Conservation (phyloP, 208 protist genomes). For the Trypanosoma brucei region DNA sequence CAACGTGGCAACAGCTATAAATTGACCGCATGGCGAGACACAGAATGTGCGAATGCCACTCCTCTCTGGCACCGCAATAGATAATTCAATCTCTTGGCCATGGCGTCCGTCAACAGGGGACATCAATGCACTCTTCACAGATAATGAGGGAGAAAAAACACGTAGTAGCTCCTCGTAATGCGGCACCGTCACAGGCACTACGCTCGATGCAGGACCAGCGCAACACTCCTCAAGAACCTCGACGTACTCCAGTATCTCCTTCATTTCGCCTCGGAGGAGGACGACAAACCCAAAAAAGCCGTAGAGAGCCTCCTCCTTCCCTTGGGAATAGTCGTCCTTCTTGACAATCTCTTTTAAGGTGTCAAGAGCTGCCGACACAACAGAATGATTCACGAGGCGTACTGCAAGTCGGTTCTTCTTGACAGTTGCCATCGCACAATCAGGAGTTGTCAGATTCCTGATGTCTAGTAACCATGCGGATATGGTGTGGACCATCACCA, state of each 20-base stretch:
- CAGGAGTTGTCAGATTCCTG: conserved; percentile 17
- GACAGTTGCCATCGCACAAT: conserved; percentile 8
- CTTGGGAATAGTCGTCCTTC: conserved; percentile 19
- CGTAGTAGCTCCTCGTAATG: conserved; percentile 39
- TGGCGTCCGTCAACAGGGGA: conserved; percentile 74
- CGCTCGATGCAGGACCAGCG: conserved; percentile 11
- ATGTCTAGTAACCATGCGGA: conserved; percentile 27
- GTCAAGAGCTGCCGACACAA: conserved; percentile 26
- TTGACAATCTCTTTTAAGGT: conserved; percentile 24
- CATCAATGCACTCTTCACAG: conserved; percentile 28
- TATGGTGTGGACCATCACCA: conserved; percentile 19
- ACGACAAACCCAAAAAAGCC: conserved; percentile 62
- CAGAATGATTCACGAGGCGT: conserved; percentile 13
- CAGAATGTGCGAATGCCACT: conserved; percentile 61
- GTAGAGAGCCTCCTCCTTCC: conserved; percentile 32
- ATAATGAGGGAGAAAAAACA: conserved; percentile 37
- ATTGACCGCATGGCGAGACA: conserved; percentile 54
- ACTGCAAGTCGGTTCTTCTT: conserved; percentile 24
- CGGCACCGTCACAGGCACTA: conserved; percentile 32
- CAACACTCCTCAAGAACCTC: conserved; percentile 48
- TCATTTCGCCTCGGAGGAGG: conserved; percentile 37
- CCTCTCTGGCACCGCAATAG: conserved; percentile 59
- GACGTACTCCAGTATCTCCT: conserved; percentile 62
- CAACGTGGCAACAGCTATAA: conserved; percentile 51
- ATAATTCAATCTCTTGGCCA: conserved; percentile 38